Percentiles rank a stretch among this genome's conserved stretches.
Evolutionary conservation across 1,139 yeast genomes (phyloP).

Genomic region (Kodamaea ohmeri): DNA sequence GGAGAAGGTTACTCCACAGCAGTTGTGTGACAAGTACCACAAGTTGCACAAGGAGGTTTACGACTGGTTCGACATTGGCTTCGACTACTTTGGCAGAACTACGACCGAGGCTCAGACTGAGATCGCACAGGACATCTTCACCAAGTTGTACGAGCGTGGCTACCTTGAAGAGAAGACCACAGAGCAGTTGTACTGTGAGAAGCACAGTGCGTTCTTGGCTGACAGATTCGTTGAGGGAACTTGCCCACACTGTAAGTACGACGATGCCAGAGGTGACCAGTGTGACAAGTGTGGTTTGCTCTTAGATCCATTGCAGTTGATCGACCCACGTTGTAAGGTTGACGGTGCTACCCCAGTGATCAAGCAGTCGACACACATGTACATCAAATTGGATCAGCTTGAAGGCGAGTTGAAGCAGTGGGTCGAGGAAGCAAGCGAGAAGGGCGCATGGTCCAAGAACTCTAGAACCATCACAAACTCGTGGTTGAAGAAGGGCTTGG

Average conservation of each 20-base stretch:
- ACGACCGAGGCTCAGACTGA: conserved; percentile 89
- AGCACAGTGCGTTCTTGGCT: conserved; percentile 87
- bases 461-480: conserved; percentile 82
- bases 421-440: conserved; percentile 62
- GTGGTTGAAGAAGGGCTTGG: conserved; percentile 92
- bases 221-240: conserved; percentile 97
- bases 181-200: conserved; percentile 88
- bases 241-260: conserved; percentile 92
- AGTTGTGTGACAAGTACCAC: conserved; percentile 88
- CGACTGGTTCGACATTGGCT: conserved; percentile 95
- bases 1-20: conserved; percentile 82
- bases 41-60: conserved; percentile 83
- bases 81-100: conserved; percentile 95
- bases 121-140: conserved; percentile 91
- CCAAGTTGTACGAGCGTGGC: conserved; percentile 69
- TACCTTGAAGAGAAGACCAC: conserved; percentile 82
- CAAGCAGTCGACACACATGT: conserved; percentile 80
- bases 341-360: conserved; percentile 81
- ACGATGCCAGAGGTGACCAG: conserved; percentile 98
- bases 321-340: conserved; percentile 91
- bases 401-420: conserved; percentile 73
- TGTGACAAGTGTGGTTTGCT: conserved; percentile 94
- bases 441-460: conserved; percentile 91
- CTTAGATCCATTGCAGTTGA: conserved; percentile 87
- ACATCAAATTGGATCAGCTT: conserved; percentile 76